A percentile compares a stretch with the other conserved stretches of the same genome.
These are phyloP conservation scores for Amanita polypyramis DNA, from an alignment of 768 basidiomycete genomes.

Conservation along the genomic window DNA sequence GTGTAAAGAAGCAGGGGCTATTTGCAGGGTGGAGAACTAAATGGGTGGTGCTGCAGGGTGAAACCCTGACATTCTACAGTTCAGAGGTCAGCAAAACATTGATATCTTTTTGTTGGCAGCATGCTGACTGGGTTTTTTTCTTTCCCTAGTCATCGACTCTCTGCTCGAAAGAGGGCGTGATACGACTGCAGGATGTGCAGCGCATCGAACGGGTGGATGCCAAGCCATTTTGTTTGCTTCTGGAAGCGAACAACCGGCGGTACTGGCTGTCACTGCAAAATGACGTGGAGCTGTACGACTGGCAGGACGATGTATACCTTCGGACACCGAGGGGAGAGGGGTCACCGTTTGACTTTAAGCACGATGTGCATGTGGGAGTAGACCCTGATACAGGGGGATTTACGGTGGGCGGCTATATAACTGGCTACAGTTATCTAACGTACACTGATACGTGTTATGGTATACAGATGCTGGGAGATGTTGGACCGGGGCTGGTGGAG, in stretches of 20 bases:
- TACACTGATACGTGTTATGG: too few species aligned
- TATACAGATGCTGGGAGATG: too few species aligned
- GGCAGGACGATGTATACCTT: slow-evolving; percentile 35
- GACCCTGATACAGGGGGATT: slow-evolving; percentile 21
- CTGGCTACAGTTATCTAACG: too few species aligned
- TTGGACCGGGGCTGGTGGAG: too few species aligned
- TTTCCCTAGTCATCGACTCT: neutral
- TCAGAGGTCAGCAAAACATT: slow-evolving; percentile 63
- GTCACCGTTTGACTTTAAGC: slow-evolving; percentile 27
- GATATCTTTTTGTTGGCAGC: too few species aligned
- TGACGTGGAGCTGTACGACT: slow-evolving; percentile 32
- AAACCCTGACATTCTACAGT: slow-evolving; percentile 75
- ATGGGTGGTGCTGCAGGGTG: slow-evolving; percentile 80
- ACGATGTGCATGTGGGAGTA: slow-evolving; percentile 29
- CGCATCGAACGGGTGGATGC: slow-evolving; percentile 29
- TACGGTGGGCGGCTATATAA: slow-evolving; percentile 17
- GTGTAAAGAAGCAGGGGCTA: slow-evolving; percentile 89
- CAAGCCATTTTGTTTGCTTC: slow-evolving; percentile 24
- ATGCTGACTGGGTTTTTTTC: too few species aligned
- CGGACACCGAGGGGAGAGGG: slow-evolving; percentile 27
- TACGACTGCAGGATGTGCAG: slow-evolving; percentile 24
- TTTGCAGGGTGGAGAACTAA: slow-evolving; percentile 74
- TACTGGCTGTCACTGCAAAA: slow-evolving; percentile 27
- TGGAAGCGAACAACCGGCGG: slow-evolving; percentile 22
- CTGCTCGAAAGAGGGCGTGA: slow-evolving; percentile 5